Base-by-base conservation (phyloP, 805 yeast species). In the Starmerella kuoi region DNA sequence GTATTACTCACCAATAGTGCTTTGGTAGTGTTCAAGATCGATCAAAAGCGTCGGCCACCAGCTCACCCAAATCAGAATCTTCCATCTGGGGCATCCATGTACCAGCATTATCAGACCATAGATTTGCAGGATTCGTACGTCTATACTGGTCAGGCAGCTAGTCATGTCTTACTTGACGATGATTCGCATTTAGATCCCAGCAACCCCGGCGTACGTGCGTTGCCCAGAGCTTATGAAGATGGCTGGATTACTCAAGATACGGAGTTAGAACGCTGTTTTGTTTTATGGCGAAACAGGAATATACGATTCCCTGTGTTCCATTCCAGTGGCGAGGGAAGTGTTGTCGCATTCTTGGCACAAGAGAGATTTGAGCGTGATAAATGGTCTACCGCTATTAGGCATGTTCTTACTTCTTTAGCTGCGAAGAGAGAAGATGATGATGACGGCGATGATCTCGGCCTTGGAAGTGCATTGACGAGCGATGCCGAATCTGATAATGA, bases 241-340 rank as follows among this genome's bases (percentile, higher is more conserved):
- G 95, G 95, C 0, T 80, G 93, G 85, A 72, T 68, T 49, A 79
- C 93, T 2, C 66, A 74, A 7, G 97, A 88, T 53, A 81, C 77
- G 37, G 91, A 83, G 50, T 52, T 68, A n/a, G 62, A 73, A 22
- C 65, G 94, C 38, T 76, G 91, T 48, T 86, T 88, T 54, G 82
- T 91, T 0, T 52, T 88, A 2, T 86, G 95, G 95, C 74, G 77
- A 7, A 8, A 34, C 2, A 60, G 88, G 86, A 24, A 23, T 17
- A 19, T 44, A 22, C 25, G 21, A 45, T 26, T 41, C 35, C 37
- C 59, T 70, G 70, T 4, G 64, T 70, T 15, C 68, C 73, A 40
- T 59, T 80, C 30, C 88, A 87, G 4, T 71, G 74, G 2, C 70
- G 77, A 1, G 91, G 94, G 1, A 67, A 67, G 39, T 69, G 76